Evolutionary conservation across 2,329 filamentous ascomycete genomes (phyloP), one percentile per base, ranked within the genome.

Genomic region (Raffaelea arxii): DNA sequence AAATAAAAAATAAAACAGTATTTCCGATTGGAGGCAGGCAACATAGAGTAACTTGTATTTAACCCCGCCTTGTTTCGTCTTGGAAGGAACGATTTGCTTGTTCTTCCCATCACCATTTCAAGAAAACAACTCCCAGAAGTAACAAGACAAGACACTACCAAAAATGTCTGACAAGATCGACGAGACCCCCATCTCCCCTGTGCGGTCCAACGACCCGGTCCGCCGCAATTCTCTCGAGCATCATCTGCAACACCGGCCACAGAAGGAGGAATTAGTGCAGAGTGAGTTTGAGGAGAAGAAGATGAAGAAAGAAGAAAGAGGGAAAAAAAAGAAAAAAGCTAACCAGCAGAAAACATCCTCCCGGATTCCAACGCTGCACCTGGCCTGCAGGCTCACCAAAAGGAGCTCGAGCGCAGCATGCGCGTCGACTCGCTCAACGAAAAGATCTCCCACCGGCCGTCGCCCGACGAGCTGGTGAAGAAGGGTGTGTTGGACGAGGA

Each of bases 391-490:
- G 87, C 83, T 47, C 80, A 88, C 51, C 88, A 92, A 64, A 83
- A 78, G 59, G 86, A 94, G 69, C 80, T 96, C 37, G 80, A 89
- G 65, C 88, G 82, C 62, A 83, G 88, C 64, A 95, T 96, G 89
- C 78, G 84, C 14, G 84, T 81, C 49, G 86, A 95, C 63, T 84
- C 76, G 46, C 74, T 96, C 51, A 92, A 94, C 64, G 88, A 94
- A 59, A 90, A 90, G 64, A 80, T 96, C 52, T 77, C 84, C 58
- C 75, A 83, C 56, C 77, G 90, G 19, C 90, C 90, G 2, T 73
- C 77, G 30, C 84, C 86, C 11, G 86, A 89, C 54, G 75, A 84
- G 43, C 70, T 95, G 52, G 72, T 95, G 48, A 80, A 84, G 58
- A 80, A 85, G 55, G 89, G 89, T 5, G 86, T 96, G 46, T 67